These are phyloP conservation scores for Neopestalotiopsis clavispora DNA, from an alignment of 2,329 filamentous ascomycete genomes.

Conservation along the genomic window DNA sequence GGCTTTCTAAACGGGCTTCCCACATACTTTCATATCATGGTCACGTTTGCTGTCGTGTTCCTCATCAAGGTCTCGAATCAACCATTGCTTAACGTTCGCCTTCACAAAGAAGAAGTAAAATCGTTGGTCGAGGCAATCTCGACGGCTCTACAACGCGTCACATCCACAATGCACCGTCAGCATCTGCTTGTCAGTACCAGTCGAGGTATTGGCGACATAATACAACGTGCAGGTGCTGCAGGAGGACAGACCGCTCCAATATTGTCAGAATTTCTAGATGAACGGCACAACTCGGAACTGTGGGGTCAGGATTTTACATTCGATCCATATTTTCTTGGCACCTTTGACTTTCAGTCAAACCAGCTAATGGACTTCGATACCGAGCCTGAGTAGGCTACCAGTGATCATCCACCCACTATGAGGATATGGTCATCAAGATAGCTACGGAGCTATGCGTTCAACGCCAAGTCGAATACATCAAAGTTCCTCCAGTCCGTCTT, in stretches of 20 bases:
- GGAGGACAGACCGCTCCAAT: not conserved
- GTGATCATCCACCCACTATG: not conserved
- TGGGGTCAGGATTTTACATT: not conserved
- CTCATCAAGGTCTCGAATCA: conserved; percentile 29
- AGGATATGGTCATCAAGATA: not conserved
- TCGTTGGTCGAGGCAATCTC: conserved; percentile 17
- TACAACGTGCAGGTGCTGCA: not conserved
- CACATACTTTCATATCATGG: conserved; percentile 34
- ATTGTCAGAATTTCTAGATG: not conserved
- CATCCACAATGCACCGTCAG: conserved; percentile 24
- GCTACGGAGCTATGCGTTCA: not conserved
- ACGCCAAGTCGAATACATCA: not conserved
- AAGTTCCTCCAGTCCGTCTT: not conserved
- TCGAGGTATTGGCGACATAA: conserved; percentile 16
- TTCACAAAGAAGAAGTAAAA: conserved; percentile 29
- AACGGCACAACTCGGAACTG: not conserved
- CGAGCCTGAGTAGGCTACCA: not conserved
- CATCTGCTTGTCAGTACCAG: conserved; percentile 23
- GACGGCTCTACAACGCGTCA: conserved; percentile 18
- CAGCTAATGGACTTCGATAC: not conserved
- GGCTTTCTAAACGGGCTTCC: conserved; percentile 32
- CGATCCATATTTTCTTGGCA: conserved; percentile 2
- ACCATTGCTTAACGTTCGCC: conserved; percentile 19
- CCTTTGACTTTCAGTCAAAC: not conserved
- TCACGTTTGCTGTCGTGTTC: conserved; percentile 34